phyloP scores from a whole-genome alignment of 1,284 basidiomycete genomes.

The Naganishia sp. region DNA sequence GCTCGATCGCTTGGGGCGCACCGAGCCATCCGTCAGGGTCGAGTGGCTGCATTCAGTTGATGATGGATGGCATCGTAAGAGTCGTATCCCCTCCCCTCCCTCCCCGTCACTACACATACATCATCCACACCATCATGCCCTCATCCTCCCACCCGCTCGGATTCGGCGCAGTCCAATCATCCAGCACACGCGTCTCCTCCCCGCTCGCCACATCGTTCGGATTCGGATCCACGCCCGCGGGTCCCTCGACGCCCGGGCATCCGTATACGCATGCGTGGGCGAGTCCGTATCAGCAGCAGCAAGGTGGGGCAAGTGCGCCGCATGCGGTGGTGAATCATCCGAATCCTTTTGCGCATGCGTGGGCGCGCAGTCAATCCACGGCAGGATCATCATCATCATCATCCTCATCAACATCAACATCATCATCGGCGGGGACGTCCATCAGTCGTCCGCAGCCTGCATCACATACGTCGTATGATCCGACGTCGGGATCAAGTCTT shows the following conservation, averaged over 20 bases:
- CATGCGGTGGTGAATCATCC: not conserved
- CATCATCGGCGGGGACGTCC: not conserved
- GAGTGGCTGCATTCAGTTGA: not conserved
- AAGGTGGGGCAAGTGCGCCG: not conserved
- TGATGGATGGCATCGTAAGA: no score
- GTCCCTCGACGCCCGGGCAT: not conserved
- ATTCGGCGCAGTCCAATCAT: conserved; percentile 7
- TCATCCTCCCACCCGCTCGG: conserved; percentile 1
- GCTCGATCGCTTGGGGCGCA: not conserved
- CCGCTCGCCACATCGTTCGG: conserved; percentile 18
- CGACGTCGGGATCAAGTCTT: not conserved
- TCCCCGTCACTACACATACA: no score
- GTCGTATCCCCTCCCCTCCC: no score
- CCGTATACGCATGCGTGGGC: conserved; percentile 12
- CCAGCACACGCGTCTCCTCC: conserved; percentile 8
- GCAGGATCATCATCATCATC: not conserved
- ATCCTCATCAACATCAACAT: not conserved
- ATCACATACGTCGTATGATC: no score
- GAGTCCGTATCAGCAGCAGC: conserved; percentile 5
- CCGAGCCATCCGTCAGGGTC: not conserved
- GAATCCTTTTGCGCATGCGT: conserved; percentile 12
- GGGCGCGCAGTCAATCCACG: not conserved
- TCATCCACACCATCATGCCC: not conserved
- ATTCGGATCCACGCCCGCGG: not conserved
- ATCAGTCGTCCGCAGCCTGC: not conserved